phyloP scores from a whole-genome alignment of 192 early-diverging fungal genomes.

The Piromyces finnis region DNA sequence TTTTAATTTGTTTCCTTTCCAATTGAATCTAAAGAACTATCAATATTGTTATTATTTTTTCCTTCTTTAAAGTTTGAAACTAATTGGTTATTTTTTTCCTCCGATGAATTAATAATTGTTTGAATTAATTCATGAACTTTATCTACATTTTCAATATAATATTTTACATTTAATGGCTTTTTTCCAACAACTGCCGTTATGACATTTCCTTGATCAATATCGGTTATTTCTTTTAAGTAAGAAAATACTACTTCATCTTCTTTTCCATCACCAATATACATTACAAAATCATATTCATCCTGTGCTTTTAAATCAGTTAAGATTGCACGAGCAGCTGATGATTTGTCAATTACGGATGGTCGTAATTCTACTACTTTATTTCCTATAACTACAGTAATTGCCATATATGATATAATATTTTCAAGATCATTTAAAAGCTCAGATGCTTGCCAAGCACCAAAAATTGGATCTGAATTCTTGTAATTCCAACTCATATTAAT shows the following conservation, averaged over 20 bases:
- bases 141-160: neutral
- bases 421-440: conserved; percentile 12
- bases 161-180: neutral
- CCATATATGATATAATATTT: neutral
- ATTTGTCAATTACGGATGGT: neutral
- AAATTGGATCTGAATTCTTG: conserved; percentile 29
- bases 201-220: neutral
- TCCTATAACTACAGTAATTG: neutral
- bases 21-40: too few relatives aligned
- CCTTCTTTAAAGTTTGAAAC: too few relatives aligned
- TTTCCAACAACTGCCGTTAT: neutral
- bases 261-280: neutral
- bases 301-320: neutral
- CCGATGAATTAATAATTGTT: neutral
- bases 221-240: neutral
- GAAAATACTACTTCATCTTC: neutral
- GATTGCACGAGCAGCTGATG: neutral
- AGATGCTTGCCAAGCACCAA: conserved; percentile 59
- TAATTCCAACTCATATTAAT: conserved; percentile 62
- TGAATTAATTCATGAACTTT: neutral
- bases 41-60: too few relatives aligned
- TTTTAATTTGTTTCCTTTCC: too few relatives aligned
- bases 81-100: too few relatives aligned
- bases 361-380: neutral
- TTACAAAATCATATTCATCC: neutral